Conservation (phyloP, 495 filamentous ascomycete genomes). For the Aspergillus panamensis region DNA sequence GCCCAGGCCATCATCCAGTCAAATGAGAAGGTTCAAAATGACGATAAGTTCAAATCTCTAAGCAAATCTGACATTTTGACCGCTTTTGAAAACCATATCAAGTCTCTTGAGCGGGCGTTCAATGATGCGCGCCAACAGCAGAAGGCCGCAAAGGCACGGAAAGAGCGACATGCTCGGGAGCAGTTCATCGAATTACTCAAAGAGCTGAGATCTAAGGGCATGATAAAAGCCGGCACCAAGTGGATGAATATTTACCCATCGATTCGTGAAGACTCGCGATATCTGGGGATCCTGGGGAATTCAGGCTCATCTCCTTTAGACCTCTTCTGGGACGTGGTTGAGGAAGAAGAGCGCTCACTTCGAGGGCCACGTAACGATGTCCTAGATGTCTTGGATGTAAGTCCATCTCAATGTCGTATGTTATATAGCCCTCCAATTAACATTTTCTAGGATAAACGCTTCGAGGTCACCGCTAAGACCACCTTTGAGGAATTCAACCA, state of each 20-base stretch:
- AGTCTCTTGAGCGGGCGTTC: constrained; percentile 80
- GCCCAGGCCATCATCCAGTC: constrained; percentile 77
- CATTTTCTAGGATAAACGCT: constrained; percentile 71
- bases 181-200: constrained; percentile 68
- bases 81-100: constrained; percentile 93
- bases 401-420: constrained; percentile 23
- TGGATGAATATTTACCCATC: constrained; percentile 81
- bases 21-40: constrained; percentile 74
- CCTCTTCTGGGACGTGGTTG: constrained; percentile 93
- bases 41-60: constrained; percentile 85
- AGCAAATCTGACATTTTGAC: constrained; percentile 87
- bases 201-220: constrained; percentile 69
- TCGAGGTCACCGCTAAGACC: constrained; percentile 81
- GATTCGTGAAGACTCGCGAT: constrained; percentile 79
- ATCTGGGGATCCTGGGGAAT: constrained; percentile 80
- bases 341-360: constrained; percentile 84
- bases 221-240: constrained; percentile 85
- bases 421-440: constrained; percentile 19
- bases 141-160: constrained; percentile 72
- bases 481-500: constrained; percentile 80
- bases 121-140: constrained; percentile 86
- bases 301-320: constrained; percentile 87
- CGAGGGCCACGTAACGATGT: constrained; percentile 80
- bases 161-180: constrained; percentile 83
- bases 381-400: constrained; percentile 85